phyloP scores from a whole-genome alignment of 768 basidiomycete genomes.

The Lactarius hengduanensis region DNA sequence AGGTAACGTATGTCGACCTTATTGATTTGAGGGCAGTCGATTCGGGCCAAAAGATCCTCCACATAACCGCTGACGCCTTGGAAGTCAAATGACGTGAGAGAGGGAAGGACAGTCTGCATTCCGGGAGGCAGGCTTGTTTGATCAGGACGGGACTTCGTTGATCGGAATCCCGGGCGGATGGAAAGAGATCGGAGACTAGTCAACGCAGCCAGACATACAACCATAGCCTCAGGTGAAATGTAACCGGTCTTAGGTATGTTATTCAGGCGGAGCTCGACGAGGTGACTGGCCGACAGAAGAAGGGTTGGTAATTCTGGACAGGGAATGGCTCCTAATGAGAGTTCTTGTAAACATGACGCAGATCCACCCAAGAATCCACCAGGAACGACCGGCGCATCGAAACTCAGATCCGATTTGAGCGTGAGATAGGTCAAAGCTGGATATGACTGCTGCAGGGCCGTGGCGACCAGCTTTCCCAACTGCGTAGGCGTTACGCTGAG shows the following conservation, averaged over 20 bases:
- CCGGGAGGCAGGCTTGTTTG: background rate
- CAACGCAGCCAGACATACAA: background rate
- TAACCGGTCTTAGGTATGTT: background rate
- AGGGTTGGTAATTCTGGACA: no score
- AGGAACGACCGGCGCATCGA: no score
- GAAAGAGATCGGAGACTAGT: background rate
- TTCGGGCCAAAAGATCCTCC: background rate
- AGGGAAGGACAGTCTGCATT: background rate
- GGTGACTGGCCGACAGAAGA: no score
- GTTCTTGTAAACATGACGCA: no score
- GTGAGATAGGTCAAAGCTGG: no score
- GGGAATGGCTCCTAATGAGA: no score
- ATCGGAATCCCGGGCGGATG: background rate
- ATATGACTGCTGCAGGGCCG: no score
- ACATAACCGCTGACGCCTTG: background rate
- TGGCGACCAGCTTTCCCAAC: no score
- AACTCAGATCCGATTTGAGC: no score
- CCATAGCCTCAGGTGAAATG: background rate
- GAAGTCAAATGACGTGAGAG: background rate
- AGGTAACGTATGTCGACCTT: accelerated
- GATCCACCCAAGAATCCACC: no score
- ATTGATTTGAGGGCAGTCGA: background rate
- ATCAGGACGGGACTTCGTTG: no score
- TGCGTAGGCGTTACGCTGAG: no score
- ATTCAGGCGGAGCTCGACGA: background rate